Conservation (phyloP, 2,329 filamentous ascomycete genomes). For the Alternaria tenuissima region DNA sequence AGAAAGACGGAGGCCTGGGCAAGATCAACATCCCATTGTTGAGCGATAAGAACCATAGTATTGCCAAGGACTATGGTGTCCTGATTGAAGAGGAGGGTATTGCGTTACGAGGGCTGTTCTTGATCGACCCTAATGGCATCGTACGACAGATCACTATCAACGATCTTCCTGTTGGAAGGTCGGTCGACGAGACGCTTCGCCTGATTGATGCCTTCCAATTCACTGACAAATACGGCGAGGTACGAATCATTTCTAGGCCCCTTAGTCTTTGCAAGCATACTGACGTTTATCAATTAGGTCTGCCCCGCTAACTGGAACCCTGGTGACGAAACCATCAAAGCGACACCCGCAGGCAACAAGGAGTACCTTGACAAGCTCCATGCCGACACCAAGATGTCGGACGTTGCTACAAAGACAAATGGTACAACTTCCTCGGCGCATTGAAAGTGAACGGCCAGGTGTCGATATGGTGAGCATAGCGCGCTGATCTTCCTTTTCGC, state of each 20-base stretch:
- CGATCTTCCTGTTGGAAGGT: slow-evolving; percentile 70
- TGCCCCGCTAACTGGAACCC: slow-evolving; percentile 56
- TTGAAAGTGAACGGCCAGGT: neutral
- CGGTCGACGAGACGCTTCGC: slow-evolving; percentile 70
- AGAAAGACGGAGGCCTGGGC: slow-evolving; percentile 69
- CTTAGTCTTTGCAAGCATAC: neutral
- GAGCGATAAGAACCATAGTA: slow-evolving; percentile 68
- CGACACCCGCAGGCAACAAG: slow-evolving; percentile 52
- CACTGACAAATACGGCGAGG: slow-evolving; percentile 54
- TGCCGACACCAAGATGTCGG: slow-evolving; percentile 47
- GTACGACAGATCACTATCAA: slow-evolving; percentile 71
- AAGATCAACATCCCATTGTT: slow-evolving; percentile 68
- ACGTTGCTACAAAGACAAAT: slow-evolving; percentile 37
- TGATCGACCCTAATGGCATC: slow-evolving; percentile 70
- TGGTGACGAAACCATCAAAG: slow-evolving; percentile 52
- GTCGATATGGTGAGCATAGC: neutral
- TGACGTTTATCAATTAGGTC: slow-evolving; percentile 29
- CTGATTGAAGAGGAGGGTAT: slow-evolving; percentile 70
- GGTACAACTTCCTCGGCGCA: slow-evolving; percentile 26
- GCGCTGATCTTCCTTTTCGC: slow-evolving; percentile 8
- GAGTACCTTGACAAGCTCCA: slow-evolving; percentile 48
- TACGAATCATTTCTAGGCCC: slow-evolving; percentile 12
- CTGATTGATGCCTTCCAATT: slow-evolving; percentile 61
- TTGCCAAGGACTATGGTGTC: slow-evolving; percentile 69
- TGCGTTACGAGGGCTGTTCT: slow-evolving; percentile 69